Evolutionary conservation across 2,329 filamentous ascomycete genomes (phyloP).

Genomic region (Ceratocystis diversiconidia): DNA sequence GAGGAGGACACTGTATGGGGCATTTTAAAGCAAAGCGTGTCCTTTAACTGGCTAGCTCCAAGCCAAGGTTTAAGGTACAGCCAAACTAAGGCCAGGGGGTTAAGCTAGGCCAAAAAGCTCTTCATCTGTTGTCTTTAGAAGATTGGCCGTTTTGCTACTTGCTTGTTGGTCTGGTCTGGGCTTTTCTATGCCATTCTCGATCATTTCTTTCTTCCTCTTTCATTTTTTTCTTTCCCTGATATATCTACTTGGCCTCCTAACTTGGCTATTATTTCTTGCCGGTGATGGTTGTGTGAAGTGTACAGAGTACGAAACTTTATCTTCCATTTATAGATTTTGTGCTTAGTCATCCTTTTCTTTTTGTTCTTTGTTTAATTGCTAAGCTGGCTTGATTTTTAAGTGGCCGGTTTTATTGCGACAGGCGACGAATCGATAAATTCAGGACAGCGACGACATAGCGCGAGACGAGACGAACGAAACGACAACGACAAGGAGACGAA

Average conservation of each 20-base stretch:
- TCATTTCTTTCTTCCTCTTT: background rate
- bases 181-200: background rate
- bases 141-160: background rate
- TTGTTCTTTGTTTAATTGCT: background rate
- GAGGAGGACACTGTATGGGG: conserved; percentile 7
- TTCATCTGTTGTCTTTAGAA: no score
- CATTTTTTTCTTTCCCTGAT: background rate
- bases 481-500: background rate
- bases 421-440: no score
- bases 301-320: background rate
- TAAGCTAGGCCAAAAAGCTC: no score
- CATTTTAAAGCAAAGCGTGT: conserved; percentile 16
- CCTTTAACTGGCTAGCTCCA: conserved; percentile 7
- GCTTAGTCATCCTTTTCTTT: background rate
- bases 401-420: no score
- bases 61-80: no score
- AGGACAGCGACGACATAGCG: background rate
- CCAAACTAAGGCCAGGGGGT: no score
- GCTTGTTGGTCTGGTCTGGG: background rate
- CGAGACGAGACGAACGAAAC: background rate
- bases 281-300: no score
- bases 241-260: background rate
- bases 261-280: background rate
- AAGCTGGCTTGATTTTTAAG: background rate
- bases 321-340: background rate